Base-by-base conservation (phyloP, 441 rosid genomes). In the Gossypium schwendimanii region DNA sequence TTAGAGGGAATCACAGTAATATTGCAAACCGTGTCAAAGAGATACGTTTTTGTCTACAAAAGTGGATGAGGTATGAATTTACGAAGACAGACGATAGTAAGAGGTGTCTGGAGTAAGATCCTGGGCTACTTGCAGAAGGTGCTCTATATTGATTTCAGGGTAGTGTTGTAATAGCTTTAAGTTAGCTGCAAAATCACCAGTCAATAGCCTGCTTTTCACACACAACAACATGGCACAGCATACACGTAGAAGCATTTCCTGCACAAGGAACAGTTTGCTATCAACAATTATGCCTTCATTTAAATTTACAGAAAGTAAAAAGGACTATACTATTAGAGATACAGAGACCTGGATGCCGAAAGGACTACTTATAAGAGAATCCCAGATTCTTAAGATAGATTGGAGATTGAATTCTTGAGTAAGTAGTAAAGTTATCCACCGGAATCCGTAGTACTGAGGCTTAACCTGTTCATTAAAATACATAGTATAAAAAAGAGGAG, bases 401-500 rank as follows among this genome's bases (percentile, higher is more conserved):
- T 79, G 88, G 63, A 88, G 82, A 76, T 79, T 75, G 77, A 89
- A 89, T 79, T 89, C 95, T 78, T 89, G 91, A 59, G 92, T 85
- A 23, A 89, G 92, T 36, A 89, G 82, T 79, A 89, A 73, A 33
- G 95, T 88, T 79, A 89, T 88, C 95, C 95, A 89, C 78, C 95
- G 82, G 79, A 89, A 88, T 58, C 85, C 95, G 63, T 89, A 88
- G 77, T 80, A 88, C 63, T 89, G 91, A 0, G 91, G 89, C 78
- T 83, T 82, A n/a, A 89, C 92, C 95, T 89, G 90, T 57, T 57
- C 69, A 73, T 64, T 6, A 31, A 33, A 24, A 62, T 44, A 53
- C 44, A 67, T 26, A 26, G 17, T 44, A 49, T 63, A 15, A 75
- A 7, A 18, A 61, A 62, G 10, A 62, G 2, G 70, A 6, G 31